Evolutionary conservation across 768 basidiomycete genomes (phyloP), one percentile per base, ranked within the genome.

Genomic region (Pholiota molesta): DNA sequence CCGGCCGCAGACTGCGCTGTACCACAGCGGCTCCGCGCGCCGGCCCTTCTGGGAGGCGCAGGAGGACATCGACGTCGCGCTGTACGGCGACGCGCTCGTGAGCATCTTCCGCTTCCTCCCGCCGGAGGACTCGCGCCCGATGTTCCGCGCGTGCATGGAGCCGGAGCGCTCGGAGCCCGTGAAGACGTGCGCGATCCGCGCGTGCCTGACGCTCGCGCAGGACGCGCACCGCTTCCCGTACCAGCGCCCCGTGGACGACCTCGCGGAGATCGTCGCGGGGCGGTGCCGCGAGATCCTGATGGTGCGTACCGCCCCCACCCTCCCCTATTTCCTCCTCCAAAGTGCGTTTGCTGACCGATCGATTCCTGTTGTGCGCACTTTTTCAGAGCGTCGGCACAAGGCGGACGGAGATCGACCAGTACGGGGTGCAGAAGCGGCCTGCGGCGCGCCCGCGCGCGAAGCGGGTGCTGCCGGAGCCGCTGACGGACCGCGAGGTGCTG

Each of bases 131-230:
- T 80, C 86, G 2, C 52, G 87, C 7, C 78, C 79, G 0, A 68
- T 94, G 6, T 91, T 95, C 69, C 68, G 77, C 21, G 77, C 78
- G 14, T 91, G 92, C 64, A 71, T 94, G 44, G 86, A 90, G 59
- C 86, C 92, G 9, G 90, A 93, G 66, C 84, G 90, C 31, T 89
- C 91, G 0, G 91, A 94, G 26, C 89, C 89, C 1, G 85, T 92
- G 66, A 95, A 95, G 77, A 84, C 89, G 11, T 85, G 86, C 61
- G 94, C 83, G 2, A 79, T 95, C 57, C 86, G 89, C 63, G 91
- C 94, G 2, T 87, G 83, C 66, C 73, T 91, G 42, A 90, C 86
- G 0, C 71, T 94, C 33, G 77, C 82, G 7, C 80, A 85, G 56
- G 92, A 95, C 78, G 82, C 82, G 4, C 55, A 75, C 13, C 80